A percentile compares a stretch with the other conserved stretches of the same genome.
Evolutionary conservation across 1,284 basidiomycete species (phyloP).

Genomic region (Naganishia albida): DNA sequence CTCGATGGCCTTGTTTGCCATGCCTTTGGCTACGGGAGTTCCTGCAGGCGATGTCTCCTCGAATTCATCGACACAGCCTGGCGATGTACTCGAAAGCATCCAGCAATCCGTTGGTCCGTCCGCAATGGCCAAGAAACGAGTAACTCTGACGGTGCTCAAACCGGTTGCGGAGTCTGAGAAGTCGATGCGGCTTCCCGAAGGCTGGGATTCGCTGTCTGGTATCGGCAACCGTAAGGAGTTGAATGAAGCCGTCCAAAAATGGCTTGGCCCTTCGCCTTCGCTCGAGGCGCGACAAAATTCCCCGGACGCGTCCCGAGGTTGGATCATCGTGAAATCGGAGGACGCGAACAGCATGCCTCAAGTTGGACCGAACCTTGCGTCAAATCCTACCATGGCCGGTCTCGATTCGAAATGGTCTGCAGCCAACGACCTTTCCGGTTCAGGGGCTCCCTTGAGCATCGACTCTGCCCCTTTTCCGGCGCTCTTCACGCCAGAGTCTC

Average conservation of each 20-base stretch:
- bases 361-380: conserved; percentile 3
- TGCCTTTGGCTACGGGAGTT: conserved; percentile 22
- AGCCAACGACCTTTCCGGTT: not conserved
- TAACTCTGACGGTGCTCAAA: conserved; percentile 32
- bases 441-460: not conserved
- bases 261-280: conserved; percentile 23
- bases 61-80: conserved; percentile 3
- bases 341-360: not conserved
- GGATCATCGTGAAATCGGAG: conserved; percentile 28
- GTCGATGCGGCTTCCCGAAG: not conserved
- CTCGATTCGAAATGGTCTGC: conserved; percentile 2
- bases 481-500: conserved; percentile 16
- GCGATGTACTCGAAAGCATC: conserved; percentile 9
- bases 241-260: conserved; percentile 28
- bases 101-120: conserved; percentile 5
- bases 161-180: conserved; percentile 23
- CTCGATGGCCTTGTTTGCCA: conserved; percentile 29
- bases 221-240: not conserved
- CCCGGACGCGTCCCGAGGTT: conserved; percentile 17
- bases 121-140: not conserved
- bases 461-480: not conserved
- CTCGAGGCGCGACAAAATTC: not conserved
- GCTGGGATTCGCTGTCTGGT: not conserved
- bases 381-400: conserved; percentile 8
- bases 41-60: not conserved